Conservation (phyloP, 495 filamentous ascomycete genomes). For the Annulohypoxylon maeteangense region DNA sequence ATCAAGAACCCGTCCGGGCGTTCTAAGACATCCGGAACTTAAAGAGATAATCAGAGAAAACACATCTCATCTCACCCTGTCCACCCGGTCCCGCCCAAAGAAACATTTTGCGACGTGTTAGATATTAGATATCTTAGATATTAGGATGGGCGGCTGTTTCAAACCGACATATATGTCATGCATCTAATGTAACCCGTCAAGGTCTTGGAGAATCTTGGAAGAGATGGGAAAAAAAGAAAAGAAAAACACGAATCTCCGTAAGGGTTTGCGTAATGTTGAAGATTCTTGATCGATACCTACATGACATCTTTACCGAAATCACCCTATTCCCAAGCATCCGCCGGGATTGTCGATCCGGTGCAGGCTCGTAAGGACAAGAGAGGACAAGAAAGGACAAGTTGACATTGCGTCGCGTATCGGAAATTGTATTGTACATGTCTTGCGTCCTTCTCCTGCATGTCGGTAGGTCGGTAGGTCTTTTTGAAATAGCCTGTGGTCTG, state of each 20-base stretch:
- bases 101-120: constrained; percentile 16
- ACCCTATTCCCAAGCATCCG: constrained; percentile 19
- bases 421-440: constrained; percentile 33
- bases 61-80: too few relatives aligned
- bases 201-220: not conserved
- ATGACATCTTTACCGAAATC: constrained; percentile 31
- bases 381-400: constrained; percentile 3
- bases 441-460: constrained; percentile 37
- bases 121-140: not conserved
- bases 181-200: constrained; percentile 15
- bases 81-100: constrained; percentile 23
- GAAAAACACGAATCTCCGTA: not conserved
- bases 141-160: constrained; percentile 18
- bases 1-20: constrained; percentile 13
- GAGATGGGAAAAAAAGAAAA: not conserved
- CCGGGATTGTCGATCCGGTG: constrained; percentile 38
- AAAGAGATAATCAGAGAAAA: constrained; percentile 1
- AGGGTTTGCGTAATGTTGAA: not conserved
- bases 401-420: constrained; percentile 30
- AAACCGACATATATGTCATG: constrained; percentile 11
- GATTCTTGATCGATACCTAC: not conserved
- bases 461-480: constrained; percentile 33
- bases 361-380: not conserved
- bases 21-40: constrained; percentile 15
- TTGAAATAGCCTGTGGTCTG: constrained; percentile 33